Conservation (phyloP, 768 basidiomycete genomes). For the Suillus americanus region DNA sequence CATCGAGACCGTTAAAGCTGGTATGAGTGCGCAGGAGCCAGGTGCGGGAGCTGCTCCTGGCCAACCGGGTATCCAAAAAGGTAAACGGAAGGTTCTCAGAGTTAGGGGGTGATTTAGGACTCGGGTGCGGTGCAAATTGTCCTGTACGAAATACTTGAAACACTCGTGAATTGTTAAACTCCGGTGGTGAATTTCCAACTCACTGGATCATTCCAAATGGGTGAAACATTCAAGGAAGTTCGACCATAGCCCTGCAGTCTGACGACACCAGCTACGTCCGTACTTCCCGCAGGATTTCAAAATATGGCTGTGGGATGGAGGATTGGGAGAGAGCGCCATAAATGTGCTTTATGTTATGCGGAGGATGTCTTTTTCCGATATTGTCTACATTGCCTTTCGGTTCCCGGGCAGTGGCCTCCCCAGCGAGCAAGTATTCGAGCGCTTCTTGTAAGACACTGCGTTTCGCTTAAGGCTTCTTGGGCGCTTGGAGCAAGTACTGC, state of each 20-base stretch:
- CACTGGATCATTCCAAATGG: neutral
- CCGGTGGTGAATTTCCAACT: neutral
- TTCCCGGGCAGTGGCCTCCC: neutral
- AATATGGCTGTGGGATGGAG: neutral
- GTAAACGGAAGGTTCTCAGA: constrained; percentile 78
- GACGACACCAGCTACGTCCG: neutral
- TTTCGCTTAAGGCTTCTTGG: neutral
- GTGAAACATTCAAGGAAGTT: neutral
- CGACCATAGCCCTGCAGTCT: neutral
- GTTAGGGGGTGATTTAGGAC: constrained; percentile 51
- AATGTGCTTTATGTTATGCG: neutral
- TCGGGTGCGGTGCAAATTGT: neutral
- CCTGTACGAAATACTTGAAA: neutral
- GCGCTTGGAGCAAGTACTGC: neutral
- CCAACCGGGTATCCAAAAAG: constrained; percentile 48
- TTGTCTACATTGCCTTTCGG: neutral
- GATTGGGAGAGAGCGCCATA: neutral
- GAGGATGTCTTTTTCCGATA: neutral
- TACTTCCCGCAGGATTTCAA: neutral
- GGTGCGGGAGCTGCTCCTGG: constrained; percentile 37
- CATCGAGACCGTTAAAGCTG: constrained; percentile 82
- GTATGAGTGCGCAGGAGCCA: constrained; percentile 68
- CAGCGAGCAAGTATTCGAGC: neutral
- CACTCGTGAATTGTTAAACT: neutral
- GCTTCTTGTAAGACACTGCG: neutral